A percentile compares a stretch with the other conserved stretches of the same genome.
These are phyloP conservation scores for Flaveria floridana DNA, from an alignment of 140 eudicot species.

Conservation along the genomic window DNA sequence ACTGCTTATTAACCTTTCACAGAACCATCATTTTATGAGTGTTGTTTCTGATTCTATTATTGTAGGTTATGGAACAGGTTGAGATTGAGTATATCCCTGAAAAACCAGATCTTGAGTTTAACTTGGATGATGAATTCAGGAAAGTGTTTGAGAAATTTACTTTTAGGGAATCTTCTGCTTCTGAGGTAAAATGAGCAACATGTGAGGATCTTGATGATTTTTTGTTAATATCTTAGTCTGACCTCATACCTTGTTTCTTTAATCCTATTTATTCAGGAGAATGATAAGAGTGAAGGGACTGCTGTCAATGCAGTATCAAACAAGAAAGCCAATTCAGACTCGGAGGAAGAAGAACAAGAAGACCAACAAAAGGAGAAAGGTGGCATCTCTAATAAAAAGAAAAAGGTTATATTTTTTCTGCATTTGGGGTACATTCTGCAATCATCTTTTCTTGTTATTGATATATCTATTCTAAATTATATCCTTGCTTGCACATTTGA, in stretches of 20 bases:
- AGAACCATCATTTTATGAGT: background rate
- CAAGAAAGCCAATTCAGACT: conserved; percentile 81
- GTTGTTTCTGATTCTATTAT: background rate
- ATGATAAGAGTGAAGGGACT: conserved; percentile 60
- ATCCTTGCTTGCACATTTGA: conserved; percentile 5
- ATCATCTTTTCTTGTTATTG: background rate
- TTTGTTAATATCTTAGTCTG: background rate
- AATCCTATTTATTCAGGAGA: conserved; percentile 46
- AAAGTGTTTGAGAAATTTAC: conserved; percentile 83
- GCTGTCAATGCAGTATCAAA: conserved; percentile 51
- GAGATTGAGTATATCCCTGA: conserved; percentile 86
- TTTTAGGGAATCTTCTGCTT: conserved; percentile 52
- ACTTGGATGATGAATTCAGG: conserved; percentile 73
- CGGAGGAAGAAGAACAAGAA: conserved; percentile 92
- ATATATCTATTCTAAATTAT: conserved; percentile 10
- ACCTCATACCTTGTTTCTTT: background rate
- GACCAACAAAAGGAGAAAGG: conserved; percentile 70
- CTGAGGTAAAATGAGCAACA: conserved; percentile 55
- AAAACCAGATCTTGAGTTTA: conserved; percentile 67
- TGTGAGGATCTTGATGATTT: background rate
- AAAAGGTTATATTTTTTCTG: conserved; percentile 56
- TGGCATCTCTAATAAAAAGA: conserved; percentile 87
- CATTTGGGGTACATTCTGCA: background rate
- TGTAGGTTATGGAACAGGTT: conserved; percentile 60
- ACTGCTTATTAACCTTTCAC: conserved; percentile 14